Evolutionary conservation across 2,329 filamentous ascomycete species (phyloP), one percentile per base, ranked within the genome.

Genomic region (Dichotomopilus funicola): DNA sequence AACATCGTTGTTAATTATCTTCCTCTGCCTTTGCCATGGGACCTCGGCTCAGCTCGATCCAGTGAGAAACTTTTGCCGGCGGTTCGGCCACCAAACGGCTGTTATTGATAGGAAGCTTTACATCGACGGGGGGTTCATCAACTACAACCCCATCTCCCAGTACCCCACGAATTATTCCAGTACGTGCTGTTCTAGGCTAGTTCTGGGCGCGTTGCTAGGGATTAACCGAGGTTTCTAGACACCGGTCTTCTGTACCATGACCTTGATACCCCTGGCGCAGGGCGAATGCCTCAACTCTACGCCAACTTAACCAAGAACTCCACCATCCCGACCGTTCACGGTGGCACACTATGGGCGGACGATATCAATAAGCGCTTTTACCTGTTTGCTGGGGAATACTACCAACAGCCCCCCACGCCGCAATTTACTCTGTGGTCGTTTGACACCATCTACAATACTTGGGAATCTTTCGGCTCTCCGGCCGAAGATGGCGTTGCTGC

Each of bases 281-380:
- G 76, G 13, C 70, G 69, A 33, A 75, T 75, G 73, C 83, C 82
- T 3, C 71, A 74, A 43, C 73, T 83, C 35, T 73, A 80, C 55
- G 74, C 76, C 40, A 81, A 84, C 55, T 71, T 85, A 7, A 78
- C 76, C 40, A 86, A 86, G 65, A 81, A 83, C 57, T 70, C 70
- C 12, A 74, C 76, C 3, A 72, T 85, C n/a, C 83, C 83, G 0
- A 59, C 59, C 36, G 65, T 68, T 70, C 71, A 68, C 50, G 75
- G 75, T 37, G 75, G 73, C 34, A 65, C 77, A 3, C 68, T 86
- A 10, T 86, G 82, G 82, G 72, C 75, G 6, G 83, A 86, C 64
- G 71, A 76, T 33, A 73, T 82, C 41, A 86, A 87, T 69, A 84
- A 85, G 64, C 73, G 77, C 44, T 76, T 87, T 49, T 86, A 83